These are phyloP conservation scores for Spiromastix sp. DNA, from an alignment of 2,329 filamentous ascomycete species.

Conservation along the genomic window DNA sequence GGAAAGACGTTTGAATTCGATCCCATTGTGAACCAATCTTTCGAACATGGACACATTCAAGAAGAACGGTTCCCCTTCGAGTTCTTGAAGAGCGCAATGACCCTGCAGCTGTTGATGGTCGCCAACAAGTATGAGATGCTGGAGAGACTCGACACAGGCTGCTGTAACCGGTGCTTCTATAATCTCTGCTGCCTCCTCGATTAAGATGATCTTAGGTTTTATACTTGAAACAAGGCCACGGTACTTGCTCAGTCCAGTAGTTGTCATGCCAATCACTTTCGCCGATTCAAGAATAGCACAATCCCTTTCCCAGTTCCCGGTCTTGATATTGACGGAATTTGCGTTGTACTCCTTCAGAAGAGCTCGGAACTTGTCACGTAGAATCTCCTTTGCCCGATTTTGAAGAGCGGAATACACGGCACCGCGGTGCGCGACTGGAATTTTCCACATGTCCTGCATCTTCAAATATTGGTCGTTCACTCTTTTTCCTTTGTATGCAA, in stretches of 20 bases:
- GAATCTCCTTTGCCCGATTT: conserved; percentile 39
- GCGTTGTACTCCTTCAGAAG: conserved; percentile 42
- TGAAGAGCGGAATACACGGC: conserved; percentile 58
- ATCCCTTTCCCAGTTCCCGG: conserved; percentile 51
- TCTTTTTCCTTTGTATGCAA: conserved; percentile 20
- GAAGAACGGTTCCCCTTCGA: conserved; percentile 52
- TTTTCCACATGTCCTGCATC: conserved; percentile 49
- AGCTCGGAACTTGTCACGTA: conserved; percentile 39
- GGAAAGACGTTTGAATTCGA: conserved; percentile 55
- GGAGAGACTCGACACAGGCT: conserved; percentile 49
- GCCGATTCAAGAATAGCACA: conserved; percentile 49
- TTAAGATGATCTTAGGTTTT: conserved; percentile 56
- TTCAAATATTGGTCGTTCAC: conserved; percentile 24
- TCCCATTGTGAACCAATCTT: conserved; percentile 55
- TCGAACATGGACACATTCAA: conserved; percentile 72
- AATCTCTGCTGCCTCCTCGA: conserved; percentile 74
- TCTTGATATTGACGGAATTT: conserved; percentile 43
- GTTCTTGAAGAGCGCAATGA: conserved; percentile 51
- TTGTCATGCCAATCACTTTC: conserved; percentile 58
- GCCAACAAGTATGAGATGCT: conserved; percentile 61
- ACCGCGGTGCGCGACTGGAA: conserved; percentile 47
- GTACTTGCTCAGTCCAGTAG: conserved; percentile 73
- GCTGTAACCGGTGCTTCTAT: conserved; percentile 47
- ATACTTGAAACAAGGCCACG: conserved; percentile 57
- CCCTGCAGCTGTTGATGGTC: conserved; percentile 71